Percentiles rank a stretch among this genome's conserved stretches.
Evolutionary conservation across 164 flowering plant genomes (phyloP).

Genomic region (Magnolia changhungtana): DNA sequence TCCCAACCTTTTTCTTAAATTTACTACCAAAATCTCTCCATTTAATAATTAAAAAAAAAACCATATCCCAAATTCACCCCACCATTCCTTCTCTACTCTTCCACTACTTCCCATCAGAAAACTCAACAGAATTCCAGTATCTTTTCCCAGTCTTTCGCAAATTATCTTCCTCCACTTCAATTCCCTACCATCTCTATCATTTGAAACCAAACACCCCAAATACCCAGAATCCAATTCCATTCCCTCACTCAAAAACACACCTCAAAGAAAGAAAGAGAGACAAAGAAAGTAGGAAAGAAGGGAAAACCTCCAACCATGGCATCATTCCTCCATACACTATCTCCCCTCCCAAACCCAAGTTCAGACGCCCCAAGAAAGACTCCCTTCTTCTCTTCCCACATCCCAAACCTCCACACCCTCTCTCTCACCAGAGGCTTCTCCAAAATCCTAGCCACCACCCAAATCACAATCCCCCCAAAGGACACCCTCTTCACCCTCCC

Average conservation of each 20-base stretch:
- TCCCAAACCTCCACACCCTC: slow-evolving; percentile 42
- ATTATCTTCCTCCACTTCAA: background rate
- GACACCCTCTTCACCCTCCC: slow-evolving; percentile 54
- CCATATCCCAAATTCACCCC: too few relatives aligned
- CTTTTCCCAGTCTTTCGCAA: background rate
- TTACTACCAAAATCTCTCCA: too few relatives aligned
- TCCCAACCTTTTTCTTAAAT: too few relatives aligned
- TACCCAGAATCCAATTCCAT: background rate
- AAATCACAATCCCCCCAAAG: slow-evolving; percentile 46
- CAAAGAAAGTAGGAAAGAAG: background rate
- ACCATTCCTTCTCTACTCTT: too few relatives aligned
- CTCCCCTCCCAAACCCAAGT: slow-evolving; percentile 38
- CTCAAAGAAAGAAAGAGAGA: background rate
- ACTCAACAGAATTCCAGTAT: too few relatives aligned
- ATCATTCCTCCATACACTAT: slow-evolving; percentile 34
- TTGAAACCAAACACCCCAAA: background rate
- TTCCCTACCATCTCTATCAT: too few relatives aligned
- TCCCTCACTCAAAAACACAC: background rate
- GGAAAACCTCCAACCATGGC: slow-evolving; percentile 28
- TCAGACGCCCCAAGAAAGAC: slow-evolving; percentile 32
- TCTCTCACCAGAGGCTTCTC: slow-evolving; percentile 48
- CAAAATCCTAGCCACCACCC: slow-evolving; percentile 53
- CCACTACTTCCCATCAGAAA: too few relatives aligned
- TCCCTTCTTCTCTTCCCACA: slow-evolving; percentile 38
- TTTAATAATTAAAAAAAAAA: too few relatives aligned